phyloP scores from a whole-genome alignment of 345 rosid genomes.

The Citrus reticulata region DNA sequence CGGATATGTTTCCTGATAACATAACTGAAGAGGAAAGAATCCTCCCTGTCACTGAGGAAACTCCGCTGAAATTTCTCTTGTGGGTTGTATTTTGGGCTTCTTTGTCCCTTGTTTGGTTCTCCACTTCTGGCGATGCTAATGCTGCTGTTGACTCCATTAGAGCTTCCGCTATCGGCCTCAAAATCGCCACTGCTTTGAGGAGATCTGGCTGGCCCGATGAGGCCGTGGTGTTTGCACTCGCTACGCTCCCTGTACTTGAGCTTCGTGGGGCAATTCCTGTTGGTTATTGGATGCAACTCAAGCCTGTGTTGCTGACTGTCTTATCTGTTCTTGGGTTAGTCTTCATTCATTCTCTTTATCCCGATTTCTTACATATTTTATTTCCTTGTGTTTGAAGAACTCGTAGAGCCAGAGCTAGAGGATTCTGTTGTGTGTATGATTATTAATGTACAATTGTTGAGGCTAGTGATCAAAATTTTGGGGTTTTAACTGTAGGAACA shows the following conservation, averaged over 20 bases:
- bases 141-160: conserved; percentile 80
- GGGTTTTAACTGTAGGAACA: conserved; percentile 54
- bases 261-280: conserved; percentile 97
- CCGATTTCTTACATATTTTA: not conserved
- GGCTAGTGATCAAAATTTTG: not conserved
- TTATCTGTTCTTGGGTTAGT: conserved; percentile 77
- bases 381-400: not conserved
- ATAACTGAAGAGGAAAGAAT: conserved; percentile 26
- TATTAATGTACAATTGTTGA: not conserved
- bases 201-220: conserved; percentile 80
- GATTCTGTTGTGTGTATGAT: not conserved
- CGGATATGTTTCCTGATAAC: conserved; percentile 27
- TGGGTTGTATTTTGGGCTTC: conserved; percentile 78
- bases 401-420: not conserved
- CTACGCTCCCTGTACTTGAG: conserved; percentile 87
- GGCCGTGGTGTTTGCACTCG: conserved; percentile 83
- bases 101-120: conserved; percentile 72
- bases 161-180: conserved; percentile 76
- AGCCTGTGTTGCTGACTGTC: conserved; percentile 50
- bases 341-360: not conserved
- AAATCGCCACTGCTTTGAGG: conserved; percentile 58
- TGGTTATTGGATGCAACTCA: conserved; percentile 95
- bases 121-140: conserved; percentile 71
- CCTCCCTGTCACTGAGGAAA: conserved; percentile 34
- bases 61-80: conserved; percentile 42